Percentiles rank a stretch among this genome's conserved stretches.
Evolutionary conservation across 805 yeast species (phyloP).

Genomic region (Lipomyces orientalis): DNA sequence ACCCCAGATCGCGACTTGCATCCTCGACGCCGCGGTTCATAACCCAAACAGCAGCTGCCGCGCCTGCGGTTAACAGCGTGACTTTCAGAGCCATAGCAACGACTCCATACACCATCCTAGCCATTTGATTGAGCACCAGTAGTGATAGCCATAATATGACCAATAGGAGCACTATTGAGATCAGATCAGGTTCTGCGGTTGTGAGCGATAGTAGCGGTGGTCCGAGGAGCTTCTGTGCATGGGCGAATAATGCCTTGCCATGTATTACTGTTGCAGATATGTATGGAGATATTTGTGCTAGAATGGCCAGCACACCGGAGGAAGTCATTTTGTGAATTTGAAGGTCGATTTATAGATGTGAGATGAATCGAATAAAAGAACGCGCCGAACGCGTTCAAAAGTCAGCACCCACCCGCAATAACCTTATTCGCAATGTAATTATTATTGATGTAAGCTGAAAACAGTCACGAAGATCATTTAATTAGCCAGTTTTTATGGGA

Average conservation of each 20-base stretch:
- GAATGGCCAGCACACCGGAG: neutral
- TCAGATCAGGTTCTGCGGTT: slow-evolving; percentile 31
- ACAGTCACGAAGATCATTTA: neutral
- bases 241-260: slow-evolving; percentile 5
- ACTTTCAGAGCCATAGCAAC: slow-evolving; percentile 29
- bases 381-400: neutral
- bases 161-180: slow-evolving; percentile 29
- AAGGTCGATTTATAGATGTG: neutral
- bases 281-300: slow-evolving; percentile 5
- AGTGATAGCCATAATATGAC: slow-evolving; percentile 37
- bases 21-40: slow-evolving; percentile 18
- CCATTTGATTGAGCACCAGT: slow-evolving; percentile 33
- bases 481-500: neutral
- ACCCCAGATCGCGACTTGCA: slow-evolving; percentile 14
- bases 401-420: neutral
- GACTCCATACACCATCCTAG: slow-evolving; percentile 32
- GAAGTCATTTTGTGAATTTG: neutral
- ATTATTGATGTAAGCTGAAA: neutral
- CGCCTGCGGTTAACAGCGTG: slow-evolving; percentile 19
- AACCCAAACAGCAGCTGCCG: slow-evolving; percentile 23
- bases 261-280: slow-evolving; percentile 4
- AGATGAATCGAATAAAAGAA: neutral
- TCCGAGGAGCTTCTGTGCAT: slow-evolving; percentile 7
- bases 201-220: slow-evolving; percentile 27
- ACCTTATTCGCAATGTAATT: neutral